phyloP scores from a whole-genome alignment of 768 basidiomycete species.

The Leccinum barrowsii region DNA sequence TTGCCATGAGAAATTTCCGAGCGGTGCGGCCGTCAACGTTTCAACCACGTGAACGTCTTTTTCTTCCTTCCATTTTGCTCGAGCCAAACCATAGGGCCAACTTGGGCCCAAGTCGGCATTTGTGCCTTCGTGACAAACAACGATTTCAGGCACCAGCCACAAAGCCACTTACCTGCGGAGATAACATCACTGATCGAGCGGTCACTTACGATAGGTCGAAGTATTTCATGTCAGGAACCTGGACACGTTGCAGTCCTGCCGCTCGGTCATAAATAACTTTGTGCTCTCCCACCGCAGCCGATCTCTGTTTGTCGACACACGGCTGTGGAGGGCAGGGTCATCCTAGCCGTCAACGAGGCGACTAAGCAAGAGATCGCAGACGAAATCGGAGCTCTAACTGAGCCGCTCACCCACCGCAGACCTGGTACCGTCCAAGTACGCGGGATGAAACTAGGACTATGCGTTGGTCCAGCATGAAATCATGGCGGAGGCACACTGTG shows the following conservation, averaged over 20 bases:
- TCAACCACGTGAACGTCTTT: too few species aligned
- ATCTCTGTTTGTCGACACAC: conserved; percentile 14
- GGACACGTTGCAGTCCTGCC: conserved; percentile 69
- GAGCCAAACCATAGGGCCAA: too few species aligned
- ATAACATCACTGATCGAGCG: too few species aligned
- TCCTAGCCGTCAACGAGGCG: conserved; percentile 92
- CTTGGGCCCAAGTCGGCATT: too few species aligned
- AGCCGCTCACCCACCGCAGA: conserved; percentile 54
- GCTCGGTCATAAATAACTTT: not conserved
- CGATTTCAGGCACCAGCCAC: too few species aligned
- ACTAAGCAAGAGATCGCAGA: conserved; percentile 96
- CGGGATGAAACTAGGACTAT: conserved; percentile 52
- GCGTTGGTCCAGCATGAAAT: conserved; percentile 97
- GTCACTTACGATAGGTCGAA: not conserved
- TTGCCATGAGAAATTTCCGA: too few species aligned
- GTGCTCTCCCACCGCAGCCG: not conserved
- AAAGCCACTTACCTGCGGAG: too few species aligned
- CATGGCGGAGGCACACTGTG: conserved; percentile 78
- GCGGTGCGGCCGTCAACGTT: too few species aligned
- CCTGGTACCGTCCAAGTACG: not conserved
- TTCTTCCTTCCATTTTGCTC: too few species aligned
- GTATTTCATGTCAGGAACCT: conserved; percentile 41
- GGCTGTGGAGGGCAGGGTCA: conserved; percentile 99
- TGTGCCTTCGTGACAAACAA: too few species aligned
- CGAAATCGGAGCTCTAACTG: conserved; percentile 56